Evolutionary conservation across 1,284 basidiomycete species (phyloP), one percentile per base, ranked within the genome.

Genomic region (Apiotrichum siamense): DNA sequence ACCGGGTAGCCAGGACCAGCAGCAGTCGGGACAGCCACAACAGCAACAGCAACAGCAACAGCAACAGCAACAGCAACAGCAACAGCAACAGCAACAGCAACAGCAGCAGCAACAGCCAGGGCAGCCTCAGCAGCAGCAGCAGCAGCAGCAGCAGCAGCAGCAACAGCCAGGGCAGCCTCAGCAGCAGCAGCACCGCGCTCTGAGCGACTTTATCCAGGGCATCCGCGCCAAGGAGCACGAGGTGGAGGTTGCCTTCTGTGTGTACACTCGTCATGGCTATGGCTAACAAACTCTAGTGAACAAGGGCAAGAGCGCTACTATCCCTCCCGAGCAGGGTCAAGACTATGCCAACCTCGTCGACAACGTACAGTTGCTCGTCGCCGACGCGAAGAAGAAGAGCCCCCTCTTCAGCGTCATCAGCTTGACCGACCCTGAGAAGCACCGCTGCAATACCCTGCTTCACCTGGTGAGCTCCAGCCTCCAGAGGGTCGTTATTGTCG

Each of bases 371-470:
- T 27, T 32, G 4, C 44, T 54, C 4, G 49, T 50, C 7, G 44
- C 41, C 7, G 55, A 57, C 20, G 55, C 55, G 24, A 50, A 53
- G 33, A 43, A 41, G 17, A 54, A 54, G 49, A 57, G 49, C 39
- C 55, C 55, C 15, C 39, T 57, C 10, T 54, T 54, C 46, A 51
- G 50, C 25, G 49, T 57, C 12, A 39, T 57, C 15, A 49, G 49
- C 36, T 25, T 31, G 32, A 57, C 26, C 21, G 49, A 54, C 10
- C 27, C 39, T 18, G 55, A 57, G 45, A 54, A 54, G 36, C 27
- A 9, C 4, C 42, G 51, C 3, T 57, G 52, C 31, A 27, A 42
- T 15, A 43, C 46, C 7, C 44, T 57, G 5, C 38, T 57, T n/a
- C 55, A 57, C 23, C 32, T 57, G 5, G 50, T 51, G 32, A 27